Percentiles rank a stretch among this genome's conserved stretches.
Conservation (phyloP, 2,329 filamentous ascomycete genomes). For the Aspergillus quadrilineatus region DNA sequence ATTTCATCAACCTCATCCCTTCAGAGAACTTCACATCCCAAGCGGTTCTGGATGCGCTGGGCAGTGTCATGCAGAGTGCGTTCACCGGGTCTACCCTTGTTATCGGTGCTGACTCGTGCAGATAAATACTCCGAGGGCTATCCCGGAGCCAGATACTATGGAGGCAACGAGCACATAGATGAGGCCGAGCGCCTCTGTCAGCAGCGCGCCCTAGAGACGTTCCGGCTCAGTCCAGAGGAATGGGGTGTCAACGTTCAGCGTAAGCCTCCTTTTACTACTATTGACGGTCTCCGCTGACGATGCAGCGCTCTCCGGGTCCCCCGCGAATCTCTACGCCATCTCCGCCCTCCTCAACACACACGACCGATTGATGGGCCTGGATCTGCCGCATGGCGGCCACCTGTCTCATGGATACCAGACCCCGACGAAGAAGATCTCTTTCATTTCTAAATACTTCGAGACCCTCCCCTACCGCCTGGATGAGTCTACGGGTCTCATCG, state of each 20-base stretch:
- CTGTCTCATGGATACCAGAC: conserved; percentile 98
- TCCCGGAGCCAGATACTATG: conserved; percentile 92
- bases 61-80: conserved; percentile 92
- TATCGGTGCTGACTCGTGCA: conserved; percentile 40
- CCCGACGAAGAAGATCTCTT: conserved; percentile 92
- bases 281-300: conserved; percentile 12
- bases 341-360: conserved; percentile 94
- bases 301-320: conserved; percentile 74
- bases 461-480: conserved; percentile 91
- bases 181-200: conserved; percentile 87
- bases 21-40: conserved; percentile 96
- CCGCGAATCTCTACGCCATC: conserved; percentile 79
- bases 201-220: conserved; percentile 82
- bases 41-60: conserved; percentile 84
- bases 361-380: conserved; percentile 94
- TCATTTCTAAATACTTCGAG: conserved; percentile 98
- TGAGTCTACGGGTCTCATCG: conserved; percentile 81
- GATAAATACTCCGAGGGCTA: conserved; percentile 99
- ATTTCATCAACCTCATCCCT: conserved; percentile 96
- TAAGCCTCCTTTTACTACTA: conserved; percentile 40
- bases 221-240: conserved; percentile 76
- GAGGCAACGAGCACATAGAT: conserved; percentile 95
- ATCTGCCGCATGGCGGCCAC: conserved; percentile 91
- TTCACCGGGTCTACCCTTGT: conserved; percentile 17
- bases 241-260: conserved; percentile 98